Base-by-base conservation (phyloP, 306 rosid species). In the Quercus berberidifolia region DNA sequence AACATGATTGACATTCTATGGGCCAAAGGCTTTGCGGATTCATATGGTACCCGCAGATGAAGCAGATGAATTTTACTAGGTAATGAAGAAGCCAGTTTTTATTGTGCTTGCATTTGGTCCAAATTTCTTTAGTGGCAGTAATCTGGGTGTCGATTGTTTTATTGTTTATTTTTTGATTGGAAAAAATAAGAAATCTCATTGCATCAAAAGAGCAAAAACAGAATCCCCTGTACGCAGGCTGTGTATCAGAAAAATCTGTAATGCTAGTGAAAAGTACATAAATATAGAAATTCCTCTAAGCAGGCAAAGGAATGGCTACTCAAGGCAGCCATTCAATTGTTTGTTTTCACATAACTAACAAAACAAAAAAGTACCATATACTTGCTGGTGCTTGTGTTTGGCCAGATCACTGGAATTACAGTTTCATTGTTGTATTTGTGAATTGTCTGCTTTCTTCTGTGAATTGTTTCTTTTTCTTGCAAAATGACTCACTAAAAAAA, bases 21-120 rank as follows among this genome's bases (percentile, higher is more conserved):
- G 99, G 54, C 97, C 99, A 75, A 94, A 87, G 80, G 76, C 79
- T 69, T 52, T 92, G 75, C 90, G 76, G 64, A 84, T 91, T 76
- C 97, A 86, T 62, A 67, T 83, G 87, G 94, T 90, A 38, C 93
- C 92, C 20, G 87, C 95, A 6, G 91, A 80, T 26, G 67, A 76
- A 75, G 99, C 99, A 12, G 93, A 90, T 79, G 93, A 94, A 14
- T 94, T 94, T 91, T 94, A 94, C 83, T 82, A 91, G 95, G 97
- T 92, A 79, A 41, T 55, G 4, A 26, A 17, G 14, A 67, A 28
- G 84, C 20, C 18, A 68, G 43, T 46, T 5, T 2, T 9, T 52
- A 15, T 51, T 56, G 78, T 76, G 38, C 80, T 69, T 76, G 54
- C 73, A 64, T 64, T 49, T 62, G 70, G 71, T 57, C 75, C 51